A percentile compares a stretch with the other conserved stretches of the same genome.
These are phyloP conservation scores for Betula pendula DNA, from an alignment of 306 rosid genomes.

Conservation along the genomic window DNA sequence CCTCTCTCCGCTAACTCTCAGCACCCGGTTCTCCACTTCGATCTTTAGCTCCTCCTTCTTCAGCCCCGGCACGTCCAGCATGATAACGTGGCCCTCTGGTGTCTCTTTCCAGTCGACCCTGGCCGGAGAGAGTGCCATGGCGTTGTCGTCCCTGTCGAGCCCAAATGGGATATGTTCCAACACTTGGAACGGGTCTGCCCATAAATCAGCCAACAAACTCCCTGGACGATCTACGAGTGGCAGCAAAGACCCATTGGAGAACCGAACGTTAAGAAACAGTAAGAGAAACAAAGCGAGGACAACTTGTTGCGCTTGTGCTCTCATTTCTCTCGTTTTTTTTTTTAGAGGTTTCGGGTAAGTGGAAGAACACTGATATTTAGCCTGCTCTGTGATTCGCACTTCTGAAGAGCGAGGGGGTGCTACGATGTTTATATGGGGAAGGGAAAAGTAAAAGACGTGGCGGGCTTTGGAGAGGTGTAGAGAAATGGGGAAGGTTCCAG, in stretches of 20 bases:
- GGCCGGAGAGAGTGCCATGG: conserved; percentile 32
- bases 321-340: conserved; percentile 25
- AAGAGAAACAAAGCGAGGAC: conserved; percentile 22
- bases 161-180: conserved; percentile 62
- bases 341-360: neutral
- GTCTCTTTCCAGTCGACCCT: conserved; percentile 80
- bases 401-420: neutral
- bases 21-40: conserved; percentile 54
- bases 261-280: conserved; percentile 25
- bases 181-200: conserved; percentile 50
- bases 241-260: conserved; percentile 45
- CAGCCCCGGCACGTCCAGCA: conserved; percentile 63
- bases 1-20: conserved; percentile 71
- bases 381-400: neutral
- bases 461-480: conserved; percentile 8
- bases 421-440: conserved; percentile 9
- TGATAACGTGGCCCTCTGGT: conserved; percentile 57
- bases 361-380: neutral
- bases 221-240: conserved; percentile 52
- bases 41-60: conserved; percentile 59
- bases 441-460: neutral
- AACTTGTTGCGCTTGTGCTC: conserved; percentile 11
- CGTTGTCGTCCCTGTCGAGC: conserved; percentile 36
- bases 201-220: conserved; percentile 33
- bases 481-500: conserved; percentile 36